phyloP scores from a whole-genome alignment of 108 stramenopile genomes.

The Cyclostephanos invisitatus region DNA sequence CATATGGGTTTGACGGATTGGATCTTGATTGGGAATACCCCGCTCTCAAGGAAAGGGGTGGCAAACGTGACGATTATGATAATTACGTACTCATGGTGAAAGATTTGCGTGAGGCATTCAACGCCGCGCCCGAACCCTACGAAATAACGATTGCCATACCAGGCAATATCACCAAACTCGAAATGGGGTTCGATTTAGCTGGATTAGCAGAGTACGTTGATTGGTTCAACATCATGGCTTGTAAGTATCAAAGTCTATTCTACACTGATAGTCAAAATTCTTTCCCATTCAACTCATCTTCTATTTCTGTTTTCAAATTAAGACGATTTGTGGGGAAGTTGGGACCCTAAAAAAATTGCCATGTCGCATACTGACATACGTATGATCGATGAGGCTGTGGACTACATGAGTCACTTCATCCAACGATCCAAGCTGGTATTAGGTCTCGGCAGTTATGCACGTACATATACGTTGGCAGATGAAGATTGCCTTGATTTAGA shows the following conservation, averaged over 20 bases:
- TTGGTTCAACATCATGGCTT: conserved; percentile 49
- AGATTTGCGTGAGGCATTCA: conserved; percentile 33
- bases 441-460: conserved; percentile 49
- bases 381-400: conserved; percentile 48
- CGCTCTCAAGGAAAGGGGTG: conserved; percentile 27
- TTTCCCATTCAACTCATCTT: not conserved
- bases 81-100: conserved; percentile 41
- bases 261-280: not conserved
- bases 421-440: conserved; percentile 48
- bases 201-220: conserved; percentile 42
- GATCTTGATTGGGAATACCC: conserved; percentile 53
- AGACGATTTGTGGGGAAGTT: conserved; percentile 47
- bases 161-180: conserved; percentile 42
- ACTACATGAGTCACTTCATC: conserved; percentile 47
- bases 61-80: conserved; percentile 39
- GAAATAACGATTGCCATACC: conserved; percentile 39
- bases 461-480: conserved; percentile 43
- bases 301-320: not conserved
- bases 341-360: conserved; percentile 38
- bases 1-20: conserved; percentile 46
- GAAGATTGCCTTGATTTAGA: conserved; percentile 44
- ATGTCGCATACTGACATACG: conserved; percentile 52
- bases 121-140: conserved; percentile 35
- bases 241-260: not conserved
- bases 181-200: conserved; percentile 47